Conservation (phyloP, 495 filamentous ascomycete genomes). For the Trichodelitschia bisporula region DNA sequence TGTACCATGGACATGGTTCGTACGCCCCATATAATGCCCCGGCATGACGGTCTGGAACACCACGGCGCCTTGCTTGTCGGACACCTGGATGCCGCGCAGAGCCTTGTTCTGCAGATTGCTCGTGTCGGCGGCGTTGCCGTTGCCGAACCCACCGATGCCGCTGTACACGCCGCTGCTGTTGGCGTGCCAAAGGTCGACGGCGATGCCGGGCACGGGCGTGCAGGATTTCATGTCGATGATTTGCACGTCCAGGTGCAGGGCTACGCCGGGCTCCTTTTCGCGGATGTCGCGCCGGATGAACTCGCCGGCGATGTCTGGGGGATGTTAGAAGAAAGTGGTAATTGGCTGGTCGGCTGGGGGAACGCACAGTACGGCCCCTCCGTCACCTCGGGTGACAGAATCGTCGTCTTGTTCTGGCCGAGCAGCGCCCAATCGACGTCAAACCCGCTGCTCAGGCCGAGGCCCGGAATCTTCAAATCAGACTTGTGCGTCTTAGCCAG, state of each 20-base stretch:
- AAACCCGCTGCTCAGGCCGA: too few relatives aligned
- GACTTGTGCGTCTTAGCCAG: conserved; percentile 7
- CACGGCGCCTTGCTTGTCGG: conserved; percentile 28
- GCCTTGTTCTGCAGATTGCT: conserved; percentile 23
- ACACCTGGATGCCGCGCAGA: conserved; percentile 25
- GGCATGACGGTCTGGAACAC: conserved; percentile 32
- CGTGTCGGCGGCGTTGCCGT: conserved; percentile 5
- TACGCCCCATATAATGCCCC: conserved; percentile 33
- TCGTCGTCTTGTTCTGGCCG: conserved; percentile 3
- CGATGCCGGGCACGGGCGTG: conserved; percentile 24
- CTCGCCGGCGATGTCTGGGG: conserved; percentile 15
- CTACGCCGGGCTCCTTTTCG: conserved; percentile 30
- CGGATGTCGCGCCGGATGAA: conserved; percentile 24
- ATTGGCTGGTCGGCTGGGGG: neutral
- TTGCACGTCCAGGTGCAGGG: conserved; percentile 31
- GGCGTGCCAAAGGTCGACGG: conserved; percentile 33
- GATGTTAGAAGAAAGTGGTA: neutral
- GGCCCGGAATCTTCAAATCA: neutral
- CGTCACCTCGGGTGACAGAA: conserved; percentile 8
- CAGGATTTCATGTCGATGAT: conserved; percentile 31
- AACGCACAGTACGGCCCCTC: conserved; percentile 10
- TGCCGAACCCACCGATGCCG: conserved; percentile 8
- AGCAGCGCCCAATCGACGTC: conserved; percentile 1
- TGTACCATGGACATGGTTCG: conserved; percentile 26
- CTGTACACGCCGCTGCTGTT: conserved; percentile 35